Conservation (phyloP, 2,329 filamentous ascomycete genomes). For the Curvularia spicifera region DNA sequence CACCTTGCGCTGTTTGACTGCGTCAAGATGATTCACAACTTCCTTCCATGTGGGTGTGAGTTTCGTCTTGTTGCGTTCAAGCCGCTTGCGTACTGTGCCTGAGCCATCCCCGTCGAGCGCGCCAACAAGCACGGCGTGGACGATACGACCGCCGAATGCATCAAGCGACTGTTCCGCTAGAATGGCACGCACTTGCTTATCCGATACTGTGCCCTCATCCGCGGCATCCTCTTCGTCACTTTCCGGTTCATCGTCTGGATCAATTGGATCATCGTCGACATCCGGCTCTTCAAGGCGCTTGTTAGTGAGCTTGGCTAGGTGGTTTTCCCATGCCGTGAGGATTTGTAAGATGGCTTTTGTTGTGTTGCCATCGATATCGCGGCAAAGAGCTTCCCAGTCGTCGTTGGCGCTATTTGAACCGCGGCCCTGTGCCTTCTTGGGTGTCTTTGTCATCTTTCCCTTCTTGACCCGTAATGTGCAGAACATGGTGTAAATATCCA, state of each 20-base stretch:
- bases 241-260: slow-evolving; percentile 68
- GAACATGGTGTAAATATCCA: slow-evolving; percentile 84
- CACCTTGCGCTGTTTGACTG: slow-evolving; percentile 55
- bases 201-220: slow-evolving; percentile 51
- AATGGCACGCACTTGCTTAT: slow-evolving; percentile 68
- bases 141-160: slow-evolving; percentile 82
- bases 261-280: slow-evolving; percentile 75
- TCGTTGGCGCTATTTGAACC: slow-evolving; percentile 47
- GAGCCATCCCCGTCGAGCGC: slow-evolving; percentile 67
- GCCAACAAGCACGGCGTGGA: slow-evolving; percentile 77
- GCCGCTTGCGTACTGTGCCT: slow-evolving; percentile 67
- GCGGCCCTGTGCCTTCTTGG: slow-evolving; percentile 40
- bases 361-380: slow-evolving; percentile 69
- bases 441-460: slow-evolving; percentile 33
- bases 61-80: slow-evolving; percentile 79
- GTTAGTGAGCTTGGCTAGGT: slow-evolving; percentile 54
- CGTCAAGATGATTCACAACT: slow-evolving; percentile 78
- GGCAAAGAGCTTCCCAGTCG: slow-evolving; percentile 65
- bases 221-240: slow-evolving; percentile 63
- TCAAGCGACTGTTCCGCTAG: slow-evolving; percentile 86
- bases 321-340: slow-evolving; percentile 77
- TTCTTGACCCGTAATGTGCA: slow-evolving; percentile 68
- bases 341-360: slow-evolving; percentile 74
- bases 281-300: slow-evolving; percentile 52
- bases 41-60: slow-evolving; percentile 87